A percentile compares a stretch with the other conserved stretches of the same genome.
Conservation (phyloP, 139 green algal genomes). For the Zygnema cylindricum region DNA sequence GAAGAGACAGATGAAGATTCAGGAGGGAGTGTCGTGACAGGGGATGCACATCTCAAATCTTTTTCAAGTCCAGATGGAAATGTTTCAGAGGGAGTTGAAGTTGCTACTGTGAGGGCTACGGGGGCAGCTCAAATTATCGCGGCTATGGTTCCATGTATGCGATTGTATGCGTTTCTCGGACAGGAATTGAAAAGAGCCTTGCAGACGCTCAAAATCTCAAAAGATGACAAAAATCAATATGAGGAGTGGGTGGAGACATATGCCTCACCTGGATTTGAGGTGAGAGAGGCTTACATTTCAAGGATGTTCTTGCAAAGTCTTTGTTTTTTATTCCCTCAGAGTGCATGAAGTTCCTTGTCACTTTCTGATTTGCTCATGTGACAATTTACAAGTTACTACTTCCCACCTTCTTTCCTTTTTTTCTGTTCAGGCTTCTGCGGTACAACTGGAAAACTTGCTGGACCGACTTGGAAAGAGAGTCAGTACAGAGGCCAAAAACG, state of each 20-base stretch:
- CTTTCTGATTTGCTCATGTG: too few species aligned
- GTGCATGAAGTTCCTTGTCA: too few species aligned
- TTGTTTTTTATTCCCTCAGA: too few species aligned
- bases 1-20: background rate
- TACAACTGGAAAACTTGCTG: constrained; percentile 13
- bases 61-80: background rate
- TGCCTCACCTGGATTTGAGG: constrained; percentile 35
- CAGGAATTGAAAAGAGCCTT: background rate
- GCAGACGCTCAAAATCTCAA: background rate
- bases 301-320: too few species aligned
- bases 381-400: too few species aligned
- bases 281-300: constrained; percentile 9
- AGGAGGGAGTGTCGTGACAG: background rate
- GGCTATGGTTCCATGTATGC: constrained; percentile 40
- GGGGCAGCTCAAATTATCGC: background rate
- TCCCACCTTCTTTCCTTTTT: too few species aligned
- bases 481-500: background rate
- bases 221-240: constrained; percentile 15
- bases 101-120: background rate
- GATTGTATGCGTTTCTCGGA: constrained; percentile 40
- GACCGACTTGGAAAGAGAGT: background rate
- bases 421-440: constrained; percentile 15
- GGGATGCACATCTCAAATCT: background rate
- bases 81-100: background rate
- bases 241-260: constrained; percentile 37